These are phyloP conservation scores for Hypoxylon sp. DNA, from an alignment of 2,329 filamentous ascomycete species.

Conservation along the genomic window DNA sequence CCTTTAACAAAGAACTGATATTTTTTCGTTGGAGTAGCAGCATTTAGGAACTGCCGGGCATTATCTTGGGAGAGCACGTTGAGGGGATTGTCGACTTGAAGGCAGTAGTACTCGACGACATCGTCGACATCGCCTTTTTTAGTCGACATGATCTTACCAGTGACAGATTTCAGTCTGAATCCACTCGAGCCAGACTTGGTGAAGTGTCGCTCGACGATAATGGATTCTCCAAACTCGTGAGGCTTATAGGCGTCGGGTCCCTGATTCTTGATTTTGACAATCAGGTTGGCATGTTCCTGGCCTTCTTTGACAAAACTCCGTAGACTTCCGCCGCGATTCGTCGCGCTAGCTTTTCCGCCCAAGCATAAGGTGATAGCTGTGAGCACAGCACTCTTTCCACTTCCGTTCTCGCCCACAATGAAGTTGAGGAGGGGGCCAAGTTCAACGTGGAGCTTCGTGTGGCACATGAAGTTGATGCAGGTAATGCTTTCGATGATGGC, in stretches of 20 bases:
- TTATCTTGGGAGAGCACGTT: constrained; percentile 96
- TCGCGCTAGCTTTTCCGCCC: constrained; percentile 92
- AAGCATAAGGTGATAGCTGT: constrained; percentile 94
- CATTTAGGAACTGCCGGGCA: constrained; percentile 91
- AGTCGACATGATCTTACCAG: constrained; percentile 77
- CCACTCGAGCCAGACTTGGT: constrained; percentile 77
- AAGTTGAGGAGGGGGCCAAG: constrained; percentile 98
- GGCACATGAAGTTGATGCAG: constrained; percentile 97
- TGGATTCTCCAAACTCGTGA: constrained; percentile 84
- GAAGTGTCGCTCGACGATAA: constrained; percentile 93
- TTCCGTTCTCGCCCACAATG: constrained; percentile 96
- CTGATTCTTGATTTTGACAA: constrained; percentile 90
- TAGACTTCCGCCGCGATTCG: constrained; percentile 89
- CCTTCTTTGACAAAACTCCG: constrained; percentile 94
- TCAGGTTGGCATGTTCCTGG: constrained; percentile 77
- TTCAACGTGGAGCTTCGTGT: constrained; percentile 81
- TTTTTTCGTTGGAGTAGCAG: constrained; percentile 83
- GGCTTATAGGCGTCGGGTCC: constrained; percentile 86
- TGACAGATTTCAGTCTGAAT: constrained; percentile 86
- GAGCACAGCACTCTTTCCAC: constrained; percentile 94
- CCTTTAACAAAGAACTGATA: constrained; percentile 97
- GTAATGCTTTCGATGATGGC: constrained; percentile 90
- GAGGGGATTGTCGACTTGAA: constrained; percentile 97
- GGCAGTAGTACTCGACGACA: constrained; percentile 89
- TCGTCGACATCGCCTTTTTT: constrained; percentile 91